Percentiles rank a stretch among this genome's conserved stretches.
Conservation (phyloP, 208 protist genomes). For the Acanthamoeba divionensis region DNA sequence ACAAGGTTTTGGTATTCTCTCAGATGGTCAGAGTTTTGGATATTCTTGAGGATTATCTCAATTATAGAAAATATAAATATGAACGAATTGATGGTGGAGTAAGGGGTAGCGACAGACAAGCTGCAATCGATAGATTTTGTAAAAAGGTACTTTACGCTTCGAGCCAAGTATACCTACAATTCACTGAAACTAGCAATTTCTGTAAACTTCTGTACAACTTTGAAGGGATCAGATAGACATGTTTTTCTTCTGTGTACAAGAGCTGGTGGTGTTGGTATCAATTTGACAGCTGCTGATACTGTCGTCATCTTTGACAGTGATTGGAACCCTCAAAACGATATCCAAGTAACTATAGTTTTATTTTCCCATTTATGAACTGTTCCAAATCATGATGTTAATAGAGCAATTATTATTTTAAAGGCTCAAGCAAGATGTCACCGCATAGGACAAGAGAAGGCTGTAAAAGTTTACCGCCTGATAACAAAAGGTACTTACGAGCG, state of each 20-base stretch:
- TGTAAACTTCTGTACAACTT: background rate
- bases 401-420: slow-evolving; percentile 72
- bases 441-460: slow-evolving; percentile 79
- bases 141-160: background rate
- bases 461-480: slow-evolving; percentile 81
- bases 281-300: slow-evolving; percentile 82
- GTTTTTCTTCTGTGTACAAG: slow-evolving; percentile 82
- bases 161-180: background rate
- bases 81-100: slow-evolving; percentile 81
- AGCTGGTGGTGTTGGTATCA: slow-evolving; percentile 84
- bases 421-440: slow-evolving; percentile 79
- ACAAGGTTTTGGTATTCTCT: slow-evolving; percentile 83
- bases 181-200: background rate
- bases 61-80: slow-evolving; percentile 72
- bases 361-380: background rate
- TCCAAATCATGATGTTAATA: slow-evolving; percentile 49
- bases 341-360: background rate
- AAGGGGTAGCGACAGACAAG: slow-evolving; percentile 74
- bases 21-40: slow-evolving; percentile 81
- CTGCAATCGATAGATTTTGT: slow-evolving; percentile 79
- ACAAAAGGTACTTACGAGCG: slow-evolving; percentile 85
- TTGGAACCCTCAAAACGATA: slow-evolving; percentile 80
- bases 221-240: slow-evolving; percentile 55
- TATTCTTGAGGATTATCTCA: slow-evolving; percentile 82
- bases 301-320: slow-evolving; percentile 85